A percentile compares a stretch with the other conserved stretches of the same genome.
Conservation (phyloP, 805 yeast species). For the Pichia nanzhaoensis region DNA sequence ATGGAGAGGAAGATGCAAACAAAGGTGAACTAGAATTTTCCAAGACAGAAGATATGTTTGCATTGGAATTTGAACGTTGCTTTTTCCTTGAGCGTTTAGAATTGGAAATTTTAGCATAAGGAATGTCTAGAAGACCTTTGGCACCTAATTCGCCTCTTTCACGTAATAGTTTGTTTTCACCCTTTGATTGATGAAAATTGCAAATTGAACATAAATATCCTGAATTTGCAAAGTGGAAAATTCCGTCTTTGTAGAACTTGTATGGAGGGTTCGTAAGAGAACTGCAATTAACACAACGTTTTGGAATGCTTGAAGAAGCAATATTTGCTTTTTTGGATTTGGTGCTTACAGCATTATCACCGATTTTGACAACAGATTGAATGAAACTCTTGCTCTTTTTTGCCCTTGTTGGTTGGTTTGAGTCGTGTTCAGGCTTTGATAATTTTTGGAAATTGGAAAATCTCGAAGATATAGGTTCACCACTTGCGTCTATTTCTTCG, state of each 20-base stretch:
- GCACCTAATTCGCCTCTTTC: constrained; percentile 29
- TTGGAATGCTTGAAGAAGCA: constrained; percentile 14
- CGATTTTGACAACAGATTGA: constrained; percentile 28
- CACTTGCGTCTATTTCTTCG: constrained; percentile 20
- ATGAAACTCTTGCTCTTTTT: constrained; percentile 28
- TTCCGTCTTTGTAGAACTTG: constrained; percentile 29
- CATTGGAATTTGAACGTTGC: background rate
- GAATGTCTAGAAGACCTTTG: constrained; percentile 30
- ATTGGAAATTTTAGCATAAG: constrained; percentile 17
- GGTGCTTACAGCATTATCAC: constrained; percentile 12
- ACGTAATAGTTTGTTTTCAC: constrained; percentile 22
- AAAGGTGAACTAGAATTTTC: constrained; percentile 12
- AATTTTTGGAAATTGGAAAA: constrained; percentile 27
- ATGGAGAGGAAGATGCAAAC: constrained; percentile 8
- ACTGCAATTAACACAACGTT: constrained; percentile 29
- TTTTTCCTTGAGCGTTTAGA: constrained; percentile 5
- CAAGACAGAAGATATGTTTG: background rate
- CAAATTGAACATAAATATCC: constrained; percentile 30
- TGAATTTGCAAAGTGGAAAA: constrained; percentile 31
- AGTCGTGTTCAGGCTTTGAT: constrained; percentile 15
- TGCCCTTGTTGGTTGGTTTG: constrained; percentile 25
- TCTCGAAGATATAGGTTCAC: constrained; percentile 25
- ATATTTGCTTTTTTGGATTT: constrained; percentile 7
- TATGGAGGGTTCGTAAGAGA: constrained; percentile 26
- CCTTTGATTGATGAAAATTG: constrained; percentile 19